A percentile compares a stretch with the other conserved stretches of the same genome.
phyloP scores from a whole-genome alignment of 2,329 filamentous ascomycete genomes.

The Colletotrichum destructivum region DNA sequence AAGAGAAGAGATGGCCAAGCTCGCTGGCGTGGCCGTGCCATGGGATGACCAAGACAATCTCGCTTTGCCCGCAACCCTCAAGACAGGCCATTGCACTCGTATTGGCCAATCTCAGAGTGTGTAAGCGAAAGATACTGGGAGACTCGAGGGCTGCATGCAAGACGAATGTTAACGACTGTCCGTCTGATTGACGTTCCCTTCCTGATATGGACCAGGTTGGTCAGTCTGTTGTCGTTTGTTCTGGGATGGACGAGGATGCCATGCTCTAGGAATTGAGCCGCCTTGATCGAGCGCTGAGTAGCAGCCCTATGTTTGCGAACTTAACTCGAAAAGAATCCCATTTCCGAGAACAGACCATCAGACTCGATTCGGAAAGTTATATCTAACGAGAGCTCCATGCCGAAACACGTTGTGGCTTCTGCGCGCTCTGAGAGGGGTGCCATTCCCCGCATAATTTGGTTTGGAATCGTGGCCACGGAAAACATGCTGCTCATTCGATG shows the following conservation, averaged over 20 bases:
- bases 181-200: no score
- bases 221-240: not conserved
- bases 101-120: constrained; percentile 45
- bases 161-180: no score
- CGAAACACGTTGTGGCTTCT: no score
- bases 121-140: not conserved
- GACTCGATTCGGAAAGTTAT: no score
- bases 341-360: no score
- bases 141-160: no score
- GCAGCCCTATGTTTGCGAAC: not conserved
- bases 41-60: constrained; percentile 69
- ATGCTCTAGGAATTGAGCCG: not conserved
- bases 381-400: no score
- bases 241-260: not conserved
- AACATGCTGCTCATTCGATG: no score
- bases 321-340: not conserved
- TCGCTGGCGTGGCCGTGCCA: constrained; percentile 61
- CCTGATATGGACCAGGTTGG: no score
- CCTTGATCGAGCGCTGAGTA: not conserved
- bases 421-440: no score
- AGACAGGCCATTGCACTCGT: constrained; percentile 72
- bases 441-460: no score
- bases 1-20: constrained; percentile 72
- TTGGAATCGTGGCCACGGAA: no score
- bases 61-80: constrained; percentile 70